Evolutionary conservation across 2,329 filamentous ascomycete species (phyloP).

Genomic region (Neoascochyta sp.): DNA sequence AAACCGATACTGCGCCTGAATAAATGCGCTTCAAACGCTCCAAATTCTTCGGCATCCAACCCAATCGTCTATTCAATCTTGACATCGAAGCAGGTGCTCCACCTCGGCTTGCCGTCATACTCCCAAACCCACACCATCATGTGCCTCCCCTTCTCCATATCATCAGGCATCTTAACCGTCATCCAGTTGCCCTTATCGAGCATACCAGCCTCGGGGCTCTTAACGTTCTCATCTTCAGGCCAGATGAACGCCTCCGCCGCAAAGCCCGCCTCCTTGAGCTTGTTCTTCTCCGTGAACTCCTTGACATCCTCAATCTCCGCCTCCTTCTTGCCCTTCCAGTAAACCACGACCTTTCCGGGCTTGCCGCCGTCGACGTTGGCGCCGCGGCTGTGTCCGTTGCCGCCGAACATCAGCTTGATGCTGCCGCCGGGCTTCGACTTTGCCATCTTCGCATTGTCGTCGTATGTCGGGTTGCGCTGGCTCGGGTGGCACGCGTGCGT

Average conservation of each 20-base stretch:
- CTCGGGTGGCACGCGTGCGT: slow-evolving; percentile 17
- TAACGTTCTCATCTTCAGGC: slow-evolving; percentile 15
- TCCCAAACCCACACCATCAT: slow-evolving; percentile 31
- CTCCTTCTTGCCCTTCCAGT: slow-evolving; percentile 18
- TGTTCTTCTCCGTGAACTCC: slow-evolving; percentile 16
- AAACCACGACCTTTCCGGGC: slow-evolving; percentile 9
- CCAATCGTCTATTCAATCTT: slow-evolving; percentile 17
- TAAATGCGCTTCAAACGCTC: too few species aligned
- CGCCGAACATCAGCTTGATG: slow-evolving; percentile 25
- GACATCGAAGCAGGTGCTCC: slow-evolving; percentile 26
- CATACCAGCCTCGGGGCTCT: slow-evolving; percentile 13
- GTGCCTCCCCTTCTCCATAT: slow-evolving; percentile 23
- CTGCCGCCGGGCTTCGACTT: slow-evolving; percentile 10
- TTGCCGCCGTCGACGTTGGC: slow-evolving; percentile 16
- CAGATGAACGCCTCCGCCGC: slow-evolving; percentile 20
- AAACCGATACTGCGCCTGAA: too few species aligned
- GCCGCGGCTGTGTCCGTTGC: slow-evolving; percentile 25
- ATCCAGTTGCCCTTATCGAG: slow-evolving; percentile 29
- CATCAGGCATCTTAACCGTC: slow-evolving; percentile 17
- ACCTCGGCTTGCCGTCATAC: slow-evolving; percentile 14
- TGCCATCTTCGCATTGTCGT: slow-evolving; percentile 17
- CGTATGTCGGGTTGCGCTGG: slow-evolving; percentile 13
- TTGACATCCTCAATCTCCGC: slow-evolving; percentile 18
- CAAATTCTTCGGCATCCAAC: too few species aligned
- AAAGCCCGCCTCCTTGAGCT: slow-evolving; percentile 19